Percentiles rank a stretch among this genome's conserved stretches.
Conservation (phyloP, 768 basidiomycete species). For the Symmetrospora coprosmae region DNA sequence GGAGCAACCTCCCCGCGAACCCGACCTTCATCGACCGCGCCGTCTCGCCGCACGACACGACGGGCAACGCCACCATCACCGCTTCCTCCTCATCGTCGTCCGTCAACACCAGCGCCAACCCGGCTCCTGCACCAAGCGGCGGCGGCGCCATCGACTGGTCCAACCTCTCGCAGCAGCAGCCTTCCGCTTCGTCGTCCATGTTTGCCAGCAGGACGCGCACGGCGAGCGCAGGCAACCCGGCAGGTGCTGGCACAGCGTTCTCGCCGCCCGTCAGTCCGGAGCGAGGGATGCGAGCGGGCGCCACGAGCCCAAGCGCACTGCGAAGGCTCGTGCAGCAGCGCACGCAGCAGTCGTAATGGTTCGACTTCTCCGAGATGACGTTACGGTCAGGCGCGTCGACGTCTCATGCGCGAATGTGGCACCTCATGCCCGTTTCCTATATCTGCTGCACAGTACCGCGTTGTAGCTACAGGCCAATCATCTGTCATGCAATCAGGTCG, state of each 20-base stretch:
- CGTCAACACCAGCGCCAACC: background rate
- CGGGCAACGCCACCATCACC: background rate
- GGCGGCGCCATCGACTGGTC: slow-evolving; percentile 20
- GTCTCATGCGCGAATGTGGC: no score
- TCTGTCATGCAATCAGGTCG: no score
- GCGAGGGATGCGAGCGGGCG: slow-evolving; percentile 9
- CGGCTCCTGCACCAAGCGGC: background rate
- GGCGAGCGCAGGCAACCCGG: background rate
- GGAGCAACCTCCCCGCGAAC: background rate
- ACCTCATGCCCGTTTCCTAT: no score
- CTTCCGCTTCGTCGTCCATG: background rate
- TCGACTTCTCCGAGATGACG: no score
- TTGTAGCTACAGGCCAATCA: no score
- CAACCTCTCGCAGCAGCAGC: slow-evolving; percentile 5
- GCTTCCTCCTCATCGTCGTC: background rate
- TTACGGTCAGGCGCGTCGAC: no score
- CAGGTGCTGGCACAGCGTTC: background rate
- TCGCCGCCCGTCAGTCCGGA: background rate
- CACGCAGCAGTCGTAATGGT: no score
- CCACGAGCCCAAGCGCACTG: slow-evolving; percentile 7
- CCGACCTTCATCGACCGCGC: background rate
- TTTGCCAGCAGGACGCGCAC: background rate
- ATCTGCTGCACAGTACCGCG: no score
- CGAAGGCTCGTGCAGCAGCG: background rate
- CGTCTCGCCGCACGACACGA: background rate